These are phyloP conservation scores for Bretschneidera sinensis DNA, from an alignment of 345 rosid species.

Conservation along the genomic window DNA sequence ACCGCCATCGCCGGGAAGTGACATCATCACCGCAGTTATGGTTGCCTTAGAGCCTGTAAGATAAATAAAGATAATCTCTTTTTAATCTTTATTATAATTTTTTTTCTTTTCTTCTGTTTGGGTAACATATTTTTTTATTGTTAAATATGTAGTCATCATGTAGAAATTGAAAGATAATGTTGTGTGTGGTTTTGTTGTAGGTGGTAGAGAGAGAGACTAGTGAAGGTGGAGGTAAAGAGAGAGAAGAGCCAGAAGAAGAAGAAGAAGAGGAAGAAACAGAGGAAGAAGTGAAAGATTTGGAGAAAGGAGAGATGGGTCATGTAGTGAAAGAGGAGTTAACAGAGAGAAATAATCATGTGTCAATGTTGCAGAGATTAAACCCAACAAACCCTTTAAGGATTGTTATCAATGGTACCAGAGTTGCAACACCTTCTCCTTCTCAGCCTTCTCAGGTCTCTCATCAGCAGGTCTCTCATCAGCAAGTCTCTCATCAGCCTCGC, in stretches of 20 bases:
- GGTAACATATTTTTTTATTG: not conserved
- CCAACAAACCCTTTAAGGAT: conserved; percentile 82
- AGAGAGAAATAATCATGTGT: conserved; percentile 21
- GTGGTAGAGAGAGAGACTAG: conserved; percentile 49
- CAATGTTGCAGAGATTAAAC: conserved; percentile 68
- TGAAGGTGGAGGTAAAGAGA: too few relatives aligned
- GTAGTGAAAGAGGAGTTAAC: conserved; percentile 21
- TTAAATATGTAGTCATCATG: not conserved
- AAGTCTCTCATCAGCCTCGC: conserved; percentile 47
- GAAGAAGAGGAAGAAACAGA: conserved; percentile 12
- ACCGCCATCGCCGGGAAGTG: conserved; percentile 33
- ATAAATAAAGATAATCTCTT: not conserved
- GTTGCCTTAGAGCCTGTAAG: conserved; percentile 51
- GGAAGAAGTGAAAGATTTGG: conserved; percentile 31
- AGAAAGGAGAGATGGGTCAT: conserved; percentile 39
- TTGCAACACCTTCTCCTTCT: conserved; percentile 44
- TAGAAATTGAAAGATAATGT: not conserved
- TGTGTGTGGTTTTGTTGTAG: conserved; percentile 14
- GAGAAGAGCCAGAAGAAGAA: conserved; percentile 7
- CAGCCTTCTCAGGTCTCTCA: conserved; percentile 32
- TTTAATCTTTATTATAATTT: not conserved
- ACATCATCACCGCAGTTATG: conserved; percentile 40
- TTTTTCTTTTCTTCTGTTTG: not conserved
- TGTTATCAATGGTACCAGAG: conserved; percentile 51
- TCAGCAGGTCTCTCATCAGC: conserved; percentile 14